Evolutionary conservation across 163 green algal species (phyloP).

Genomic region (Chloromonas sp.): DNA sequence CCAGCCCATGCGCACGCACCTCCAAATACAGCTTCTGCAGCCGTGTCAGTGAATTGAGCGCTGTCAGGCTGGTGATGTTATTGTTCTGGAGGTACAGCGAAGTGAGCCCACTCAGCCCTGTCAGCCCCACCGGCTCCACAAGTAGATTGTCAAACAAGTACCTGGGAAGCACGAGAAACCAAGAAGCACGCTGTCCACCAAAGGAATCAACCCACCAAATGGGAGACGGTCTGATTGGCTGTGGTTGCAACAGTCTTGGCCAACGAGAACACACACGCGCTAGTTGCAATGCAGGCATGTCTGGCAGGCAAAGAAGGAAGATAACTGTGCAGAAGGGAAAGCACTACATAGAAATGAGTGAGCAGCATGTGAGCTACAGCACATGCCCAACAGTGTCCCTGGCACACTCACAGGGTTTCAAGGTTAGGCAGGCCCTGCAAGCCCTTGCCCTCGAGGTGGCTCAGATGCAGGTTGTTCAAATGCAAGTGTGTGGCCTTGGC

Average conservation of each 20-base stretch:
- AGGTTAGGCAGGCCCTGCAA: not conserved
- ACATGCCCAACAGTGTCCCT: not conserved
- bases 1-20: not conserved
- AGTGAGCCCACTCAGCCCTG: not conserved
- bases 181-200: not conserved
- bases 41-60: not conserved
- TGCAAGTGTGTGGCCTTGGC: not conserved
- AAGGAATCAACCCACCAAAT: not conserved
- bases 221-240: no score
- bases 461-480: not conserved
- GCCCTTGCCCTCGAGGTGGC: not conserved
- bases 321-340: no score
- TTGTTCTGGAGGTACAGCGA: not conserved
- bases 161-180: not conserved
- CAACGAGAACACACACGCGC: no score
- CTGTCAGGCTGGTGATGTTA: not conserved
- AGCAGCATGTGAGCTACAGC: not conserved
- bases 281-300: no score
- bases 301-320: no score
- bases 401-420: not conserved
- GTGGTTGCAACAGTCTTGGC: no score
- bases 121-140: not conserved
- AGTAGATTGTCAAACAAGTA: not conserved
- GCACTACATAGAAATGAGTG: not conserved
- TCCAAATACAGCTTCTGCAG: not conserved